phyloP scores from a whole-genome alignment of 2,329 filamentous ascomycete genomes.

The Alternaria longipes region DNA sequence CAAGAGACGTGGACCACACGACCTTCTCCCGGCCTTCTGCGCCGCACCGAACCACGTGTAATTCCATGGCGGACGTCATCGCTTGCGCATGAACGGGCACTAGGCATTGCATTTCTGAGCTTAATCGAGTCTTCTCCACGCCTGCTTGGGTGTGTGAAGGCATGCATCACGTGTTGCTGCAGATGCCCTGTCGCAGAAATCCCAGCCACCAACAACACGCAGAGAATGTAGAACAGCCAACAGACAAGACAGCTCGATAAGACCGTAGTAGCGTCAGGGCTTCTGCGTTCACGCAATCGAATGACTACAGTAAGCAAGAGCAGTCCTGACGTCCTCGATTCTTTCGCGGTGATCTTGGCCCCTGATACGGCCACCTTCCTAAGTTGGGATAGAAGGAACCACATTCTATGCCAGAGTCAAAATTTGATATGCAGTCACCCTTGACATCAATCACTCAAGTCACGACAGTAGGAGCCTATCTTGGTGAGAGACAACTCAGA shows the following conservation, averaged over 20 bases:
- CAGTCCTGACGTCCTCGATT: not conserved
- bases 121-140: not conserved
- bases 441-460: not conserved
- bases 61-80: slow-evolving; percentile 9
- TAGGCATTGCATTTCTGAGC: not conserved
- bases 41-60: slow-evolving; percentile 11
- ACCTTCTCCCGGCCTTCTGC: slow-evolving; percentile 14
- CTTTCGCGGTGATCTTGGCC: not conserved
- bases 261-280: not conserved
- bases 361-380: not conserved
- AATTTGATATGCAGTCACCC: not conserved
- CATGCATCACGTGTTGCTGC: slow-evolving; percentile 14
- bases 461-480: not conserved
- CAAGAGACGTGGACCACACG: slow-evolving; percentile 4
- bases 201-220: not conserved
- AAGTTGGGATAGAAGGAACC: not conserved
- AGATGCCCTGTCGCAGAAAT: not conserved
- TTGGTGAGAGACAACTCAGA: not conserved
- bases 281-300: not conserved
- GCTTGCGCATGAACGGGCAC: slow-evolving; percentile 13
- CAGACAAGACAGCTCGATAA: not conserved
- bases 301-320: not conserved
- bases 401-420: not conserved
- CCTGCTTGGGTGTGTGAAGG: slow-evolving; percentile 3
- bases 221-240: not conserved